Conservation (phyloP, 169 alveolate species). For the Blepharisma undulans region DNA sequence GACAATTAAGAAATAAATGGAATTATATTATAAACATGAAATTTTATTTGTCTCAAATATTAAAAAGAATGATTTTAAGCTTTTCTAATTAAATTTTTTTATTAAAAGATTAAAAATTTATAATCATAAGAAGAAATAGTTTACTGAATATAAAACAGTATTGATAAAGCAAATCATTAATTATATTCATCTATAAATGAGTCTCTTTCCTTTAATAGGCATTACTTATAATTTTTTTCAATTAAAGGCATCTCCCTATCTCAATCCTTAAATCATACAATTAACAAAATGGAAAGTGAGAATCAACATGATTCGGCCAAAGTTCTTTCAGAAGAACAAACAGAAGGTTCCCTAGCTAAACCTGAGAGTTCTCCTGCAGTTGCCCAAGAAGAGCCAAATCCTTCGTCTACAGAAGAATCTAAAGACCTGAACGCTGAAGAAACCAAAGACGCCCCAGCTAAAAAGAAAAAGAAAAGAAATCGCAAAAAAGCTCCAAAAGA, state of each 20-base stretch:
- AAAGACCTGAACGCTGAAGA: background rate
- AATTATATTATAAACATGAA: background rate
- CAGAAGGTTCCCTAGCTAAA: background rate
- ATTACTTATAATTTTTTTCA: too few relatives aligned
- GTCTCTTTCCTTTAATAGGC: background rate
- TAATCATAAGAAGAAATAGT: background rate
- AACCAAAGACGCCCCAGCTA: background rate
- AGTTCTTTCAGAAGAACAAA: background rate
- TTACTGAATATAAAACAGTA: too few relatives aligned
- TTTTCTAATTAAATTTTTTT: too few relatives aligned
- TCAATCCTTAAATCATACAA: background rate
- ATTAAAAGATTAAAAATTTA: too few relatives aligned
- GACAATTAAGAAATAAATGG: background rate
- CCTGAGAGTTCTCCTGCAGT: background rate
- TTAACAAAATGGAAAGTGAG: background rate
- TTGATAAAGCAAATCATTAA: background rate
- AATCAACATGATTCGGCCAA: background rate
- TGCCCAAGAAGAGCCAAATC: background rate
- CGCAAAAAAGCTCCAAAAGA: background rate
- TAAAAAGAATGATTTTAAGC: background rate
- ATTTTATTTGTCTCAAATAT: background rate
- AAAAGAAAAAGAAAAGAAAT: slow-evolving; percentile 2
- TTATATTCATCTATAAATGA: background rate
- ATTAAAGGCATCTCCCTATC: background rate
- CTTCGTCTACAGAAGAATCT: background rate